These are phyloP conservation scores for Chrysosphaeria jannelii DNA, from an alignment of 2,329 filamentous ascomycete genomes.

Conservation along the genomic window DNA sequence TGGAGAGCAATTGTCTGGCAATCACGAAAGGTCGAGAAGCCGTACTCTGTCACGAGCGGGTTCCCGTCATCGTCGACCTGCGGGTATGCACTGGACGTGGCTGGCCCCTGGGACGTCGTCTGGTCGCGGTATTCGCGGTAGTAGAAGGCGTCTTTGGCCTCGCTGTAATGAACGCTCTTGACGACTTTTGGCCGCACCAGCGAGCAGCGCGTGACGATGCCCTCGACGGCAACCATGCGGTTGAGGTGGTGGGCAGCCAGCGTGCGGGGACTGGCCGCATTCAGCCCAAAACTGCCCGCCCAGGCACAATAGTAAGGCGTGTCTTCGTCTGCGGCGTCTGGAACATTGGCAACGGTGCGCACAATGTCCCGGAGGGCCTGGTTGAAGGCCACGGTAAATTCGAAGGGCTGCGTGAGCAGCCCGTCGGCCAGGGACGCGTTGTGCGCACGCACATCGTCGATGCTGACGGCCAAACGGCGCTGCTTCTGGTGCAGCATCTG, in stretches of 20 bases:
- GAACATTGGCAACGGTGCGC: conserved; percentile 43
- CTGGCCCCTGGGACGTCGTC: conserved; percentile 81
- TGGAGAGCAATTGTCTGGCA: conserved; percentile 96
- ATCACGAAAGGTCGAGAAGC: conserved; percentile 81
- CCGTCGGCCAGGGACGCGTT: conserved; percentile 51
- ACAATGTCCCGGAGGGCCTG: conserved; percentile 71
- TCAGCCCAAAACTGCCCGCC: conserved; percentile 82
- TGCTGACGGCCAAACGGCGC: conserved; percentile 36
- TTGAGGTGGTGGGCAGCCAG: conserved; percentile 73
- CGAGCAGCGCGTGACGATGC: conserved; percentile 89
- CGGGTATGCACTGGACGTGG: conserved; percentile 76
- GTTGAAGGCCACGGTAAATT: conserved; percentile 70
- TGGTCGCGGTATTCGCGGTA: conserved; percentile 83
- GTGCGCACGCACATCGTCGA: conserved; percentile 78
- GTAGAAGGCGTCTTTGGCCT: conserved; percentile 59
- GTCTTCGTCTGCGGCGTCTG: conserved; percentile 49
- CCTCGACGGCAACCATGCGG: conserved; percentile 88
- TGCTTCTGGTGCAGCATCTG: conserved; percentile 39
- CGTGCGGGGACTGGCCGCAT: conserved; percentile 79
- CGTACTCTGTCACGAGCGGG: conserved; percentile 79
- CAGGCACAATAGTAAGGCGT: conserved; percentile 90
- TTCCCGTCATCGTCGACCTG: conserved; percentile 85
- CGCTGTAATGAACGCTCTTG: conserved; percentile 91
- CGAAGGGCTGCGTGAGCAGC: conserved; percentile 62
- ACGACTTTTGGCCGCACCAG: conserved; percentile 91